Conservation (phyloP, 495 filamentous ascomycete species). For the Schizothecium vesticola region DNA sequence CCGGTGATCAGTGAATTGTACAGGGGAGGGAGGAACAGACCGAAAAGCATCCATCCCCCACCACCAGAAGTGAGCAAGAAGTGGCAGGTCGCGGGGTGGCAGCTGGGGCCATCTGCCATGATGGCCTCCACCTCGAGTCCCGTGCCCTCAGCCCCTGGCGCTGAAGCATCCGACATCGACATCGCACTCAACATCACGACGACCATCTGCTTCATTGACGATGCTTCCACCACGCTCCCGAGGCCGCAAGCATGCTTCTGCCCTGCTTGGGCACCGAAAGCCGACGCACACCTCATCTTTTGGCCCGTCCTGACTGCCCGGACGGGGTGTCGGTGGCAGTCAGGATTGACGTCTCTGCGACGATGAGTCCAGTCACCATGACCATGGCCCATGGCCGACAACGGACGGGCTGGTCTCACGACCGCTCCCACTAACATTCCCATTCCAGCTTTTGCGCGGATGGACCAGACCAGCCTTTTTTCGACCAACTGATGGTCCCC, state of each 20-base stretch:
- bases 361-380: not conserved
- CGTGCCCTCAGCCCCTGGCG: not conserved
- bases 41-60: not conserved
- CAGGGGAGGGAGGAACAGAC: not conserved
- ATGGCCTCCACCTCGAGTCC: not conserved
- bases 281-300: not conserved
- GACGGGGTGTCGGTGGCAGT: not conserved
- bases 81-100: not conserved
- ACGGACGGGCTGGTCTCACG: not conserved
- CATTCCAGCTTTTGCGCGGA: not conserved
- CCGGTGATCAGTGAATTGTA: not conserved
- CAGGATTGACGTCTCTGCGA: not conserved
- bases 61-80: no score
- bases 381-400: not conserved
- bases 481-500: not conserved
- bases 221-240: not conserved
- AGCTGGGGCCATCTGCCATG: not conserved
- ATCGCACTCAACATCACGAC: not conserved
- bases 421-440: not conserved
- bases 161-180: not conserved
- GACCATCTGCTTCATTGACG: not conserved
- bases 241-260: not conserved
- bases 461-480: not conserved
- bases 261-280: not conserved
- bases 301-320: not conserved